phyloP scores from a whole-genome alignment of 306 rosid genomes.

The Coriaria nepalensis region DNA sequence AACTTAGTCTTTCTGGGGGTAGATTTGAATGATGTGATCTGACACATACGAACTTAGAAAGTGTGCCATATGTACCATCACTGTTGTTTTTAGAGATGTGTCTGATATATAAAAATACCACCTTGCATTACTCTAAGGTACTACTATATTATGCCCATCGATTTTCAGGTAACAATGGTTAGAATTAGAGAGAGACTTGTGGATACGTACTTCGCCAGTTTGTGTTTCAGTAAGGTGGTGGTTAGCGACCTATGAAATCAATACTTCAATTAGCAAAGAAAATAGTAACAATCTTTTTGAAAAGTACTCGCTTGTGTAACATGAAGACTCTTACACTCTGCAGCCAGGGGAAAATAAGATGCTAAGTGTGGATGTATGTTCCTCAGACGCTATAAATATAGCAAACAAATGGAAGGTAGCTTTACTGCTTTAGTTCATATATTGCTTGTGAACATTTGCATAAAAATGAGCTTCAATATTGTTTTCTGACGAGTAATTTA shows the following conservation, averaged over 20 bases:
- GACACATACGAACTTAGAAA: no score
- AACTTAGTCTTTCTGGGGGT: no score
- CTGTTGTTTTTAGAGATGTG: background rate
- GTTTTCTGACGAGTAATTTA: background rate
- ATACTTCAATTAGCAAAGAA: no score
- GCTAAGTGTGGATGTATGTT: conserved; percentile 76
- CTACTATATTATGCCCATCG: conserved; percentile 7
- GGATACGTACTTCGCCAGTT: conserved; percentile 76
- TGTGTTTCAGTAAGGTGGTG: conserved; percentile 91
- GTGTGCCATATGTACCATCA: no score
- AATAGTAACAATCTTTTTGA: no score
- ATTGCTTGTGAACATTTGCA: background rate
- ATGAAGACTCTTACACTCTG: conserved; percentile 26
- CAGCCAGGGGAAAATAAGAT: conserved; percentile 69
- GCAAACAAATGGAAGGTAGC: conserved; percentile 81
- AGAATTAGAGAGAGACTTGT: conserved; percentile 72
- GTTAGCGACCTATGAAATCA: background rate
- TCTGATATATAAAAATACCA: background rate
- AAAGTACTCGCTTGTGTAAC: background rate
- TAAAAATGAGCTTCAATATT: background rate
- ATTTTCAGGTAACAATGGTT: conserved; percentile 67
- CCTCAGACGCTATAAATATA: conserved; percentile 88
- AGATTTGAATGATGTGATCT: no score
- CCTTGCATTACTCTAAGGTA: conserved; percentile 2
- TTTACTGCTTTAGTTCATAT: conserved; percentile 2